Evolutionary conservation across 2,329 filamentous ascomycete genomes (phyloP), one percentile per base, ranked within the genome.

Genomic region (Fusarium paranaense): DNA sequence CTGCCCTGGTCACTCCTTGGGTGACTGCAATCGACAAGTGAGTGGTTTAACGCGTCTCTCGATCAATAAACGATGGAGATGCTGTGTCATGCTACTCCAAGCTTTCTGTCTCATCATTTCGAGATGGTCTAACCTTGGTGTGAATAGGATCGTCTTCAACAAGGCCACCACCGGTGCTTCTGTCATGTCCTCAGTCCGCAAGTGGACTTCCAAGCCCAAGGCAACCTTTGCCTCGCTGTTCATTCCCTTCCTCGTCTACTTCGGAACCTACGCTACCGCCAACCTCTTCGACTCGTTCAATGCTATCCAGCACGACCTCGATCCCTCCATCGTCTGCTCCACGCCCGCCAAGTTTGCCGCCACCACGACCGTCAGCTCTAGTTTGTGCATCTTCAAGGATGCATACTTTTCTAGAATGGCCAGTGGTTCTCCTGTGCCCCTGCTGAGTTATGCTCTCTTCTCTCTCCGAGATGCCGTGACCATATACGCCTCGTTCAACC

Each of bases 21-120:
- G 76, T 78, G 11, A 75, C 73, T n/a, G 76, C 76, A 14, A 78
- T 78, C 27, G 75, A 78, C 14, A 76, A 74, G 76, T 78, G 25
- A 70, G 76, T 74, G 6, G 10, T 1, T 16, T 14, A 10, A 16
- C 1, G n/a, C 1, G 5, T 37, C 7, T 45, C 47, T 32, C 18
- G 25, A 52, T 52, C 27, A 61, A 27, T 52, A 61, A 30, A 52
- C 14, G 30, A 38, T 38, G 18, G 40, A 30, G 27, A 56, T 6
- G 42, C 7, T 32, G n/a, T 20, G 16, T 27, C 27, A 27, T 61
- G 18, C 27, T 42, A 4, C 27, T 20, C 11, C 14, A 45, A 22
- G 13, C 13, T 16, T 47, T n/a, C 6, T 7, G 11, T 33, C 37
- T 16, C 11, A 13, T 65, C 22, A 57, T 25, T 16, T 64, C 40